phyloP scores from a whole-genome alignment of 1,284 basidiomycete genomes.

The Fomitopsis pinicola region DNA sequence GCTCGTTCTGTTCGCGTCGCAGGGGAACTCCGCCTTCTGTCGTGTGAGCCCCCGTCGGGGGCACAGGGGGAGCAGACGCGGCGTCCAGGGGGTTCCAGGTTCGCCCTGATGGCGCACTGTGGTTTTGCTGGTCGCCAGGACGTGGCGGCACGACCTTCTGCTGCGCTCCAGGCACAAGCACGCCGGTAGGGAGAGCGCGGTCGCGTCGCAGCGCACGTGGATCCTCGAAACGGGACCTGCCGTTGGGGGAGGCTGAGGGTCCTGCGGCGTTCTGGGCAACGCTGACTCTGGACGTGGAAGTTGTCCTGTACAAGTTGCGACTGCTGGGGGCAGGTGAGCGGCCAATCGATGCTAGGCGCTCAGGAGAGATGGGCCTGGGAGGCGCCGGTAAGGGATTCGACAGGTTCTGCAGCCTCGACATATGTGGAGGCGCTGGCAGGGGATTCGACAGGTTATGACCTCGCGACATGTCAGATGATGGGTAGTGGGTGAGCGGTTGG shows the following conservation, averaged over 20 bases:
- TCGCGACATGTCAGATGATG: background rate
- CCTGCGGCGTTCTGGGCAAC: background rate
- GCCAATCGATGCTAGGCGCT: slow-evolving; percentile 1
- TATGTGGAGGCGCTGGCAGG: slow-evolving; percentile 11
- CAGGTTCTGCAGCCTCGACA: slow-evolving; percentile 12
- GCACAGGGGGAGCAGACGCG: background rate
- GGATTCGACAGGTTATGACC: background rate
- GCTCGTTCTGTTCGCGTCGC: background rate
- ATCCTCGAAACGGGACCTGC: background rate
- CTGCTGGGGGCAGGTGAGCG: slow-evolving; percentile 5
- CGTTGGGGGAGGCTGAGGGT: background rate
- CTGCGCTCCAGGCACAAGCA: slow-evolving; percentile 23
- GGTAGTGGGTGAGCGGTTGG: background rate
- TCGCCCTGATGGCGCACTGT: background rate
- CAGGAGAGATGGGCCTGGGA: slow-evolving; percentile 13
- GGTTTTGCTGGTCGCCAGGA: background rate
- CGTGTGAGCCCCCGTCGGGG: background rate
- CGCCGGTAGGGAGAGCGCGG: slow-evolving; percentile 12
- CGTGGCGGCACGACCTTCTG: slow-evolving; percentile 7
- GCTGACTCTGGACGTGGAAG: background rate
- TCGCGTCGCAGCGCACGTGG: slow-evolving; percentile 13
- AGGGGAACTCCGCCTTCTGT: background rate
- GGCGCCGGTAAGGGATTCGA: slow-evolving; percentile 22
- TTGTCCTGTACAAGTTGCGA: slow-evolving; percentile 11
- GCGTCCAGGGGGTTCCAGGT: background rate